phyloP scores from a whole-genome alignment of 202 grass and related monocot species.

The Carex sylvatica region DNA sequence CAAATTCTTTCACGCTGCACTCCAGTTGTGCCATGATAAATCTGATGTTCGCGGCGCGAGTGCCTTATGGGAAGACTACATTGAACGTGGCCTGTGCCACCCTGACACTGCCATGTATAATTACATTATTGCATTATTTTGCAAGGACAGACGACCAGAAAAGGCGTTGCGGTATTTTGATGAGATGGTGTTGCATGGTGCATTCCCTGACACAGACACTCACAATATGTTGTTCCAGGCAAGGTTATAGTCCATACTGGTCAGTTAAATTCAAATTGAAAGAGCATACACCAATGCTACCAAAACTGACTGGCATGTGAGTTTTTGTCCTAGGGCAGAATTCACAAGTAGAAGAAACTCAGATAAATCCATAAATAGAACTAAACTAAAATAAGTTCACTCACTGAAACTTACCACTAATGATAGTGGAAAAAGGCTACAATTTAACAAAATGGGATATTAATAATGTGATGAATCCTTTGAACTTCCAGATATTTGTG shows the following conservation, averaged over 20 bases:
- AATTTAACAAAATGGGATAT: not conserved
- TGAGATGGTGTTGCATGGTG: constrained; percentile 60
- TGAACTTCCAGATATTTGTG: constrained; percentile 36
- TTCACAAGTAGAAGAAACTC: not conserved
- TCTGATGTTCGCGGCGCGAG: constrained; percentile 28
- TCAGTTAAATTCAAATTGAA: not conserved
- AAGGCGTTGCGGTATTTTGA: constrained; percentile 44
- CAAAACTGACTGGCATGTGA: not conserved
- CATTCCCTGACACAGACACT: constrained; percentile 50
- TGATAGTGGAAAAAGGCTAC: not conserved
- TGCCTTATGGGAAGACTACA: constrained; percentile 50
- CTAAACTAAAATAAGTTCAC: not conserved
- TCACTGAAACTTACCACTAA: not conserved
- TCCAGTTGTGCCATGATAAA: constrained; percentile 29
- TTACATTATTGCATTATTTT: constrained; percentile 57
- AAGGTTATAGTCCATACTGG: not conserved
- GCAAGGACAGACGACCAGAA: constrained; percentile 37
- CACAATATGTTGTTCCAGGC: constrained; percentile 54
- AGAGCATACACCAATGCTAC: not conserved
- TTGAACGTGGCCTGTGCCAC: constrained; percentile 24
- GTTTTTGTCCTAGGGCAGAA: not conserved
- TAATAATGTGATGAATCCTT: not conserved
- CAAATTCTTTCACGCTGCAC: constrained; percentile 68
- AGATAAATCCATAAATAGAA: not conserved
- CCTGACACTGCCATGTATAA: constrained; percentile 64